Percentiles rank a stretch among this genome's conserved stretches.
These are phyloP conservation scores for Naganishia sp. DNA, from an alignment of 1,284 basidiomycete genomes.

Conservation along the genomic window DNA sequence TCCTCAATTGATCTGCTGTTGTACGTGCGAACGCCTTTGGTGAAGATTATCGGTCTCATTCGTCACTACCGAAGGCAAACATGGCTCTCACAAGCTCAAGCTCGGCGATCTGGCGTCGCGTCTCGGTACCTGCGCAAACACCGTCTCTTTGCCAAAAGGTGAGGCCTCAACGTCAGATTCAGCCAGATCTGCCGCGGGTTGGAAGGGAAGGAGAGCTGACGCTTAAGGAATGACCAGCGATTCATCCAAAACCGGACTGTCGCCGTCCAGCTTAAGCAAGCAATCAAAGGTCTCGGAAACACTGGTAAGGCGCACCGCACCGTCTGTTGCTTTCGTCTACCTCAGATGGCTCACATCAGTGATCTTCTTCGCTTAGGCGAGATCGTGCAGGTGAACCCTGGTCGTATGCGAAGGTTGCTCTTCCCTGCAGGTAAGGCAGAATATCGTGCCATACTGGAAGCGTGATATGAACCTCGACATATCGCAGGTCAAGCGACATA, in stretches of 20 bases:
- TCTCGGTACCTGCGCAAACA: not conserved
- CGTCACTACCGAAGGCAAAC: not conserved
- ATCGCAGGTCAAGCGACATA: slow-evolving; percentile 29
- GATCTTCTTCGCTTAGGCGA: slow-evolving; percentile 6
- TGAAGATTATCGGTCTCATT: not conserved
- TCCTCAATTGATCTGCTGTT: no score
- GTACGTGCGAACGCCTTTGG: no score
- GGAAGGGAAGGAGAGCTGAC: not conserved
- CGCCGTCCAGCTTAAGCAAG: slow-evolving; percentile 20
- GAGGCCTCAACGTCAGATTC: not conserved
- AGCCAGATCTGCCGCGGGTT: not conserved
- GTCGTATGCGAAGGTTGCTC: slow-evolving; percentile 26
- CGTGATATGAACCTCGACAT: not conserved
- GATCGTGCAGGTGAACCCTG: slow-evolving; percentile 31
- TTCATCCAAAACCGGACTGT: slow-evolving; percentile 26
- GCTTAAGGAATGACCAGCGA: not conserved
- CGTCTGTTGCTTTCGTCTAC: not conserved
- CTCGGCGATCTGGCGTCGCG: not conserved
- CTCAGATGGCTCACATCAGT: not conserved
- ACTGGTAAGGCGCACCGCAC: slow-evolving; percentile 4
- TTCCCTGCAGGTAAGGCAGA: slow-evolving; percentile 26
- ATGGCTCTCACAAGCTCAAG: not conserved
- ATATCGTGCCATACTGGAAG: not conserved
- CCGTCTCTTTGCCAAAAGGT: slow-evolving; percentile 2
- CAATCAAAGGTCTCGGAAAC: slow-evolving; percentile 28